Evolutionary conservation across 2,329 filamentous ascomycete genomes (phyloP), one percentile per base, ranked within the genome.

Genomic region (Arthroderma uncinatum): DNA sequence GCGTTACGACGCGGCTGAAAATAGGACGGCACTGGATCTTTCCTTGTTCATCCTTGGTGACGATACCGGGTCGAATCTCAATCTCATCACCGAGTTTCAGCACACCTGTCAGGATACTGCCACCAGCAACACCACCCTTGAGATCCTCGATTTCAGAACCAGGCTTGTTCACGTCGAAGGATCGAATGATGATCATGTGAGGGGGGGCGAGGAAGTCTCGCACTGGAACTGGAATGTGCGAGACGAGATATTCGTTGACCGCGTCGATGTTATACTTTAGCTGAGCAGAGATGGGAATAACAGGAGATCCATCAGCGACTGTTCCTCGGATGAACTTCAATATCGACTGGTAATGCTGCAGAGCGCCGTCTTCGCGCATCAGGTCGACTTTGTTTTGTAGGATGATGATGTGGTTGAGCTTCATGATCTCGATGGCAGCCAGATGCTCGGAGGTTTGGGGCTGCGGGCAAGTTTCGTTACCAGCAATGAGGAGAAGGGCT

Each of bases 191-290:
- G 68, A 98, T 98, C 89, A 98, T 96, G 76, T 95, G 91, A 44
- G 93, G 93, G 64, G 92, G 88, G 66, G 87, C 83, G 64, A 84
- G 84, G 78, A 98, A 97, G 74, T 97, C 91, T 73, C 93, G 83
- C 60, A 86, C 77, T 14, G 93, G 93, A 8, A 97, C 86, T 25
- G 93, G 93, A 66, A 98, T 96, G 67, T 89, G 94, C 70, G 89
- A 90, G 73, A 96, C 89, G 63, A 98, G 88, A 67, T 90, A 85
- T 76, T 98, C 92, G 77, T 94, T 94, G 75, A 97, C 88, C 64
- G 92, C 91, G 72, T 98, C 93, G 70, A 98, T 95, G 79, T 98
- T 98, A 84, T 96, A 94, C 80, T 97, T 97, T 68, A 98, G 81
- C 80, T 98, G 93, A 53, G 93, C 93, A 57, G 93, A 86, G 72